Conservation (phyloP, 202 grass and related monocot species). For the Digitaria exilis region DNA sequence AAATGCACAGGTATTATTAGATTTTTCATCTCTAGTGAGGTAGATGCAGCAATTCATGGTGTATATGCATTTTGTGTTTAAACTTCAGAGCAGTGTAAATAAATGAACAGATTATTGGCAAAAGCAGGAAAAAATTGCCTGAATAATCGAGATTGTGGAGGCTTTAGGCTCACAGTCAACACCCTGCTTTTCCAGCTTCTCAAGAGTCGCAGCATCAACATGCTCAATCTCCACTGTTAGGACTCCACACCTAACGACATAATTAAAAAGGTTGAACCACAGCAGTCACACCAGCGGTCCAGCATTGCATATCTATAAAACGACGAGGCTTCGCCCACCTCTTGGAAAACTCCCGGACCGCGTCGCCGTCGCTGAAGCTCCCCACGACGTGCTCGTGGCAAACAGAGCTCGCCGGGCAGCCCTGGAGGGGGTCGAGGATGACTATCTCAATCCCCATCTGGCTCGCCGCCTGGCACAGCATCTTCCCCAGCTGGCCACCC, state of each 20-base stretch:
- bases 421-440: slow-evolving; percentile 66
- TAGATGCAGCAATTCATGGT: not conserved
- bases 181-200: slow-evolving; percentile 72
- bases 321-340: slow-evolving; percentile 45
- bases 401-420: slow-evolving; percentile 64
- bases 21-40: not conserved
- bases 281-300: not conserved
- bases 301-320: not conserved
- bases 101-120: not conserved
- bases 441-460: slow-evolving; percentile 72
- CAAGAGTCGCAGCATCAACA: slow-evolving; percentile 77
- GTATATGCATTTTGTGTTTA: not conserved
- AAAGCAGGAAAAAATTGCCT: slow-evolving; percentile 35
- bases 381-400: slow-evolving; percentile 74
- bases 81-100: not conserved
- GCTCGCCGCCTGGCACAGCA: slow-evolving; percentile 85
- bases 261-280: not conserved
- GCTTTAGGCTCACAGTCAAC: slow-evolving; percentile 91
- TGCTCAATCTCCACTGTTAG: slow-evolving; percentile 94
- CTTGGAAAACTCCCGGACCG: slow-evolving; percentile 69
- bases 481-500: slow-evolving; percentile 81
- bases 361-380: slow-evolving; percentile 62
- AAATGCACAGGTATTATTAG: not conserved
- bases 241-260: slow-evolving; percentile 67
- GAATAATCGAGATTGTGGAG: slow-evolving; percentile 84